Base-by-base conservation (phyloP, 2,329 filamentous ascomycete genomes). In the Talaromyces sp. region DNA sequence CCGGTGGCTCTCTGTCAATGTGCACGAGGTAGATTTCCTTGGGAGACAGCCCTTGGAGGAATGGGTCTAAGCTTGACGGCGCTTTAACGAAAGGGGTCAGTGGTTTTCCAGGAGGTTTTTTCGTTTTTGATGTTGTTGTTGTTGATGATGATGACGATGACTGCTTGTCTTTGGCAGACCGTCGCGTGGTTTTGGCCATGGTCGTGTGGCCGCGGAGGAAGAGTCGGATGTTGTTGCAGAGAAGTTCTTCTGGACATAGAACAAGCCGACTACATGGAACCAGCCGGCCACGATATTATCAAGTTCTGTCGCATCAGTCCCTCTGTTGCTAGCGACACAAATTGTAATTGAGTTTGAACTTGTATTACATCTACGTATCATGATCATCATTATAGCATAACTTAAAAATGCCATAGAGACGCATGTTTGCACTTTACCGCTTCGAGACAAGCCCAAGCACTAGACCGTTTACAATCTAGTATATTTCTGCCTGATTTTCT, bases 11-110 rank as follows among this genome's bases (percentile, higher is more conserved):
- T 62, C 76, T 78, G 80, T 97, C 92, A 74, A 96, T 80, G 78
- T 96, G 92, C 31, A 88, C 82, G 68, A 97, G 84, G 81, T 97
- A 96, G 71, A 96, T 83, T 73, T 90, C 85, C 59, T 83, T 77
- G 59, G 83, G 80, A 61, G 86, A 83, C 62, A 96, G 86, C 50
- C 80, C 82, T 38, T 83, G 77, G 69, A 89, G 81, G 71, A 96
- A 88, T 11, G 86, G 82, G 56, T 81, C 68, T 58, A 96, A 83
- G 32, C 81, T 79, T 54, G 83, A 73, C 0, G 90, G 85, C 0
- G 86, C 85, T 61, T 80, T 80, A 66, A 83, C 83, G 80, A 94
- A 96, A 8, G 90, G 90, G 31, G 81, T 73, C 0, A 87, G 87
- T n/a, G 72, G 71, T 6, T 73, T 72, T 35, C 66, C 61, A 10